Evolutionary conservation across 2,329 filamentous ascomycete species (phyloP).

Genomic region (Colletotrichum nymphaeae): DNA sequence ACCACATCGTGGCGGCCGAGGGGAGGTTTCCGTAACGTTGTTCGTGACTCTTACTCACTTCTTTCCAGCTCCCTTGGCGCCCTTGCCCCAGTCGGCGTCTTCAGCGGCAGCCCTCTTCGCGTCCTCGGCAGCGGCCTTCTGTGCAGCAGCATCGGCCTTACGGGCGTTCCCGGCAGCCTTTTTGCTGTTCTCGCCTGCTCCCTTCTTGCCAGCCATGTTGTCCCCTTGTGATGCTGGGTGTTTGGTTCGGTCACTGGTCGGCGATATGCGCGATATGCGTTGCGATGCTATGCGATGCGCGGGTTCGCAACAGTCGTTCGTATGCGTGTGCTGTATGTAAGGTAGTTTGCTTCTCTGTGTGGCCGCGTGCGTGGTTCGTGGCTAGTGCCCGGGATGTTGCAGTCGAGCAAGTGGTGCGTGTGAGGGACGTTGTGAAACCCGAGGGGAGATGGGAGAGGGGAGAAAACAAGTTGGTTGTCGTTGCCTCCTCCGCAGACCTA

Average conservation of each 20-base stretch:
- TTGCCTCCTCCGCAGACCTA: slow-evolving; percentile 26
- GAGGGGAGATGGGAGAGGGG: slow-evolving; percentile 6
- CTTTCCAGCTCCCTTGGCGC: slow-evolving; percentile 85
- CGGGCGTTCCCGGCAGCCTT: slow-evolving; percentile 90
- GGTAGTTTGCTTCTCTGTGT: neutral
- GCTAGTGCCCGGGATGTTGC: slow-evolving; percentile 25
- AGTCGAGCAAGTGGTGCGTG: slow-evolving; percentile 16
- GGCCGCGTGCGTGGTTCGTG: slow-evolving; percentile 25
- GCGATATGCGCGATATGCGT: slow-evolving; percentile 4
- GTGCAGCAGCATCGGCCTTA: slow-evolving; percentile 88
- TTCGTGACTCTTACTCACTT: slow-evolving; percentile 70
- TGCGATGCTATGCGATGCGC: slow-evolving; percentile 26
- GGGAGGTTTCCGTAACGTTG: neutral
- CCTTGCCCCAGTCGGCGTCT: slow-evolving; percentile 84
- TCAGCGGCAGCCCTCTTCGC: slow-evolving; percentile 75
- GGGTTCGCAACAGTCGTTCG: slow-evolving; percentile 11
- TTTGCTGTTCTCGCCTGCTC: slow-evolving; percentile 79
- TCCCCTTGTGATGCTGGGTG: neutral
- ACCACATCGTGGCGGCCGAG: neutral
- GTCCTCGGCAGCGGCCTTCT: slow-evolving; percentile 80
- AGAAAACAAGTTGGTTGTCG: slow-evolving; percentile 24
- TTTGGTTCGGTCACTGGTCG: neutral
- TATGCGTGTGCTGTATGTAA: slow-evolving; percentile 14
- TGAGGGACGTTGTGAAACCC: slow-evolving; percentile 20
- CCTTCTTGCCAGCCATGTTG: slow-evolving; percentile 78